A percentile compares a stretch with the other conserved stretches of the same genome.
phyloP scores from a whole-genome alignment of 2,329 filamentous ascomycete genomes.

The Clonostachys solani region DNA sequence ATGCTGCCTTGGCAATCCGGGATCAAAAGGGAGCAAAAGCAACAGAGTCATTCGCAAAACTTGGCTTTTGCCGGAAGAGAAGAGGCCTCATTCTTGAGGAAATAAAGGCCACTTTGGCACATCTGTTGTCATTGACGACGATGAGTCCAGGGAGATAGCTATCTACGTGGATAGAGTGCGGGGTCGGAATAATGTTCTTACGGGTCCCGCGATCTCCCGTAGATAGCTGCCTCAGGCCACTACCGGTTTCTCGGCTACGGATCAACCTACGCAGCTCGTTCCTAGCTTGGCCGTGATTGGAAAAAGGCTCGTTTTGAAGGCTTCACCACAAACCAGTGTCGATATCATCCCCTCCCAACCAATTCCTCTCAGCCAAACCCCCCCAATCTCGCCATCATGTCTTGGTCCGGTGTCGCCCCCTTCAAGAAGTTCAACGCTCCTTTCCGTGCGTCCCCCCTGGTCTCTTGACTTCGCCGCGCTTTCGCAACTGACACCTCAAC shows the following conservation, averaged over 20 bases:
- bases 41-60: too few species aligned
- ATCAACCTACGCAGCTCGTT: conserved; percentile 23
- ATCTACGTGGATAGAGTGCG: background rate
- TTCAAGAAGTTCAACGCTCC: conserved; percentile 79
- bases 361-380: conserved; percentile 9
- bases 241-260: conserved; percentile 20
- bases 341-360: conserved; percentile 27
- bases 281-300: conserved; percentile 13
- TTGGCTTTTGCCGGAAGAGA: too few species aligned
- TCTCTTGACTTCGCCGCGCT: conserved; percentile 1
- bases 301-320: conserved; percentile 35
- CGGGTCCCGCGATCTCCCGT: background rate
- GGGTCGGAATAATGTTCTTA: conserved; percentile 2
- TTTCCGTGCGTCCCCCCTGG: conserved; percentile 57
- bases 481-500: conserved; percentile 14
- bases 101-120: too few species aligned
- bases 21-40: too few species aligned
- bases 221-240: conserved; percentile 17
- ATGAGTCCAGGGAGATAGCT: too few species aligned
- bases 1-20: too few species aligned
- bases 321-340: conserved; percentile 22
- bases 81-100: too few species aligned
- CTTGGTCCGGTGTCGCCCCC: conserved; percentile 62
- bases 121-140: too few species aligned
- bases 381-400: conserved; percentile 54